Evolutionary conservation across 2,329 filamentous ascomycete species (phyloP), one percentile per base, ranked within the genome.

Genomic region (Nectriaceae sp.): DNA sequence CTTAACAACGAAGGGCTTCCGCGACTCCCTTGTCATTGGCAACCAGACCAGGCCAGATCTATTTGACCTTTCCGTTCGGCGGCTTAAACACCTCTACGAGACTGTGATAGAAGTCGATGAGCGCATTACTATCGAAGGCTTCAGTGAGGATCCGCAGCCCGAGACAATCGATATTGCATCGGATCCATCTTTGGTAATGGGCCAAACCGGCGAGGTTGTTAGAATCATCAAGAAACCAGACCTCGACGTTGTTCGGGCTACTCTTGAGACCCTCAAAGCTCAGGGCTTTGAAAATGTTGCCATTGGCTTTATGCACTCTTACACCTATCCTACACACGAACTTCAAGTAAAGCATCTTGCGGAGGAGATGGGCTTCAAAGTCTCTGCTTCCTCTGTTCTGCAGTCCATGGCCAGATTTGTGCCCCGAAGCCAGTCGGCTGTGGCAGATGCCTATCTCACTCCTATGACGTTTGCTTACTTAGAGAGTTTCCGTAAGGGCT

Each of bases 81-180:
- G 86, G 45, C 83, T 86, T 1, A 83, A 87, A 41, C 81, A 87
- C 10, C 74, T 90, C 3, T 89, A 89, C 61, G 81, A 86, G 56
- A 78, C 71, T 26, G 87, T 90, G 0, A 72, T 90, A 2, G 87
- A 90, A 66, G 78, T 90, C n/a, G 83, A 89, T 44, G 87, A 90
- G 70, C 75, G 87, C 26, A 84, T 90, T 4, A 89, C 87, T 0
- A 69, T 90, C 40, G 87, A 90, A 55, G 85, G 88, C 53, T 89
- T 88, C 54, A 83, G 85, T 0, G 86, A 90, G 61, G 84, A 90
- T 49, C 87, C 87, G 0, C 73, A 79, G 35, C 54, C 59, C 1
- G 82, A 81, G 0, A 67, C 79, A 2, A 75, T 75, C 2, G 65
- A 73, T 15, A 64, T 78, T 26, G 39, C 44, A 0, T 10, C 33